phyloP scores from a whole-genome alignment of 1,139 yeast species.

The Saccharomycopsis hybrid region DNA sequence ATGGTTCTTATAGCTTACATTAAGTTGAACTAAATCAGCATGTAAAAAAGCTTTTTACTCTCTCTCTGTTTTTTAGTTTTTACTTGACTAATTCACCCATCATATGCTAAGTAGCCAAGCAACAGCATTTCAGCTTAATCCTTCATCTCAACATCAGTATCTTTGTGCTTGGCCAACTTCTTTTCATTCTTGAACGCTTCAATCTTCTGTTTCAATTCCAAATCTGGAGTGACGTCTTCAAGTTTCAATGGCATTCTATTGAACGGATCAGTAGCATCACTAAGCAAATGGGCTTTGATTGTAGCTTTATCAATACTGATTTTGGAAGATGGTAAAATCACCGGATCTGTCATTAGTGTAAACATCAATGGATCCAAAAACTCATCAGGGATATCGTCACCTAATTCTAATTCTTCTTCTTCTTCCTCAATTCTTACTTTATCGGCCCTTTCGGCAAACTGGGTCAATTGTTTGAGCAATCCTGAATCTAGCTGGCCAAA shows the following conservation, averaged over 20 bases:
- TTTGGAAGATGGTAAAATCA: slow-evolving; percentile 77
- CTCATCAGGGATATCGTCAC: slow-evolving; percentile 87
- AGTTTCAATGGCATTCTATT: slow-evolving; percentile 85
- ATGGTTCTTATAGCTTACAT: too few relatives aligned
- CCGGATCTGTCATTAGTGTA: slow-evolving; percentile 94
- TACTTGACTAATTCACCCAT: too few relatives aligned
- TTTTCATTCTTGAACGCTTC: slow-evolving; percentile 42
- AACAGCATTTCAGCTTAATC: neutral
- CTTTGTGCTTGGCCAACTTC: neutral
- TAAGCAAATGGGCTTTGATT: slow-evolving; percentile 85
- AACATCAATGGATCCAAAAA: slow-evolving; percentile 95
- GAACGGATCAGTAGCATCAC: slow-evolving; percentile 96
- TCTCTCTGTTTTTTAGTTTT: slow-evolving; percentile 4
- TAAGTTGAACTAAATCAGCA: too few relatives aligned
- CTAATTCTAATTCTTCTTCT: slow-evolving; percentile 80
- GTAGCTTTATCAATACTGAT: slow-evolving; percentile 85
- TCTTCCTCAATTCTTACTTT: slow-evolving; percentile 55
- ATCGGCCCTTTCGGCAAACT: slow-evolving; percentile 62
- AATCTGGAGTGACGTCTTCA: slow-evolving; percentile 80
- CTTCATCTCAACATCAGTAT: slow-evolving; percentile 13
- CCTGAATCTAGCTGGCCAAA: slow-evolving; percentile 47
- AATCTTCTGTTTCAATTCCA: slow-evolving; percentile 58
- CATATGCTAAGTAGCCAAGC: too few relatives aligned
- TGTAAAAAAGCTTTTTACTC: neutral
- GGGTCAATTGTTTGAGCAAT: slow-evolving; percentile 44